Conservation (phyloP, 352 stramenopile genomes). For the Pythium coloratum region DNA sequence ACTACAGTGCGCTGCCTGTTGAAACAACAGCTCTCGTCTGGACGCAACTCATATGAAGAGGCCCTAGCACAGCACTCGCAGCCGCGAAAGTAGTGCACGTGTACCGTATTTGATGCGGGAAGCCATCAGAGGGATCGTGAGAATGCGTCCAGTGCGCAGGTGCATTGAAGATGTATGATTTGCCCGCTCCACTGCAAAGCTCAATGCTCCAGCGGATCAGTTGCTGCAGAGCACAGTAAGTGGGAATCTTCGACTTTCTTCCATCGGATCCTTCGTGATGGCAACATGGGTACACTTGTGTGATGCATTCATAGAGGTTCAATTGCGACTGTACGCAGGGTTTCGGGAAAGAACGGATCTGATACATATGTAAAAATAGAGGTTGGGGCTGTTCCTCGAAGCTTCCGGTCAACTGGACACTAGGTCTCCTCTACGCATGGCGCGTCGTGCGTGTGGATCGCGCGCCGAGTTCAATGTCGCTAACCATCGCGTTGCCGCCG, state of each 20-base stretch:
- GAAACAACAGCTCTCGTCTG: too few relatives aligned
- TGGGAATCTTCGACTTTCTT: neutral
- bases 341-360: neutral
- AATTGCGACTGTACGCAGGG: neutral
- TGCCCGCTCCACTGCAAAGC: neutral
- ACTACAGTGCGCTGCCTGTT: too few relatives aligned
- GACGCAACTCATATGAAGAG: neutral
- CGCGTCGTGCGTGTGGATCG: constrained; percentile 6
- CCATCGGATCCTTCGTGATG: neutral
- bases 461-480: constrained; percentile 9
- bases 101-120: too few relatives aligned
- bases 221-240: neutral
- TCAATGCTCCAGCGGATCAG: neutral
- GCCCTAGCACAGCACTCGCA: neutral
- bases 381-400: neutral
- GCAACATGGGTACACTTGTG: neutral
- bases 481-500: constrained; percentile 8
- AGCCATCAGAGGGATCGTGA: neutral
- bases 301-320: neutral
- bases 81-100: too few relatives aligned
- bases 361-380: constrained; percentile 5
- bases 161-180: neutral
- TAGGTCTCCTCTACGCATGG: constrained; percentile 4
- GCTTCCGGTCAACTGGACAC: neutral
- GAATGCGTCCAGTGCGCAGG: neutral